Conservation (phyloP, 108 stramenopile species). For the Skeletonema menzelii region DNA sequence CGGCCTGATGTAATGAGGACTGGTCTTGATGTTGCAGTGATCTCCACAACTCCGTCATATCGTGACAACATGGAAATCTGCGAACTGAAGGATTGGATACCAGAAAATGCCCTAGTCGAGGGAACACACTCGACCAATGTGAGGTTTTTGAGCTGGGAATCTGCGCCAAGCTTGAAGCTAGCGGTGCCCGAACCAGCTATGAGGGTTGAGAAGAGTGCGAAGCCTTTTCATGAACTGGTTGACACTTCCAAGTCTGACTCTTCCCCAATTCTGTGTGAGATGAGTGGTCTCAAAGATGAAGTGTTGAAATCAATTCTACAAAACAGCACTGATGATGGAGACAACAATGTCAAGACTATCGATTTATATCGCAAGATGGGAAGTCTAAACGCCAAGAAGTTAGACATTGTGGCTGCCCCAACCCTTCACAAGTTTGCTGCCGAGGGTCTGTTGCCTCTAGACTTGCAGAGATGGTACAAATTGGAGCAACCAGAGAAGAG, state of each 20-base stretch:
- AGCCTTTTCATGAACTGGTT: constrained; percentile 33
- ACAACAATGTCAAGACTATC: constrained; percentile 11
- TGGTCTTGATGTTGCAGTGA: constrained; percentile 40
- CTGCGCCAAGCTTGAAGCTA: constrained; percentile 28
- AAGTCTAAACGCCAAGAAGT: constrained; percentile 43
- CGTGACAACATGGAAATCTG: constrained; percentile 36
- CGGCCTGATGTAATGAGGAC: constrained; percentile 44
- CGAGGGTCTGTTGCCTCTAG: constrained; percentile 40
- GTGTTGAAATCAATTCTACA: constrained; percentile 41
- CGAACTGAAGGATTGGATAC: constrained; percentile 44
- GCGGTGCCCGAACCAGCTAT: constrained; percentile 35
- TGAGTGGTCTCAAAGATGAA: constrained; percentile 38
- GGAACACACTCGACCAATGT: constrained; percentile 27
- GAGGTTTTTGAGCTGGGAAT: constrained; percentile 36
- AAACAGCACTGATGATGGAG: constrained; percentile 9
- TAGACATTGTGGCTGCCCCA: constrained; percentile 50
- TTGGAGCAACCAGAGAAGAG: constrained; percentile 14
- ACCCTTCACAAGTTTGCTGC: constrained; percentile 51
- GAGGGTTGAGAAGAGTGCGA: constrained; percentile 8
- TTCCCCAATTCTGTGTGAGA: constrained; percentile 37
- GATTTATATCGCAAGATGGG: constrained; percentile 43
- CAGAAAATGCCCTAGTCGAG: constrained; percentile 39
- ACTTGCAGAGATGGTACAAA: constrained; percentile 43
- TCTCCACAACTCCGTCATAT: constrained; percentile 38
- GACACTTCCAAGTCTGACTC: background rate